Evolutionary conservation across 179 eudicot genomes (phyloP).

Genomic region (Camellia oleifera): DNA sequence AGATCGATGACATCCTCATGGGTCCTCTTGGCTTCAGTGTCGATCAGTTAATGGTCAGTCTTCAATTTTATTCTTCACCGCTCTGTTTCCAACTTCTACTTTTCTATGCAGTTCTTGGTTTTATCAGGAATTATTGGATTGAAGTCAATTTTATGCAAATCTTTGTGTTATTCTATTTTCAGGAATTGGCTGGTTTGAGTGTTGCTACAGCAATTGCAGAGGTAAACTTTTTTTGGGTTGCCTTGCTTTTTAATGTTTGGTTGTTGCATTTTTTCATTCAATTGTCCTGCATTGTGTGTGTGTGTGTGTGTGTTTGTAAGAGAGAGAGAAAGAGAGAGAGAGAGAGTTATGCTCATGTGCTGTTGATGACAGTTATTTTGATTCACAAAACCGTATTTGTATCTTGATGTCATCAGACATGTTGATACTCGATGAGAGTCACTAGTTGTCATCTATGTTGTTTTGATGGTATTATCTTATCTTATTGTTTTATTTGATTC

Average conservation of each 20-base stretch:
- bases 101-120: neutral
- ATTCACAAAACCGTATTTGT: too few relatives aligned
- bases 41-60: constrained; percentile 85
- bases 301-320: too few relatives aligned
- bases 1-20: constrained; percentile 82
- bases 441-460: neutral
- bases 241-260: neutral
- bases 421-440: neutral
- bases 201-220: constrained; percentile 90
- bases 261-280: neutral
- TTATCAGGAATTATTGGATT: neutral
- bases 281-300: neutral
- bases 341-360: too few relatives aligned
- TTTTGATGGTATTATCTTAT: neutral
- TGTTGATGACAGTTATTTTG: too few relatives aligned
- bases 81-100: neutral
- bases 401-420: too few relatives aligned
- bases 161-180: constrained; percentile 3
- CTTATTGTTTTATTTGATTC: neutral
- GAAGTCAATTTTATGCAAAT: neutral
- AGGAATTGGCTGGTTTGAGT: constrained; percentile 98
- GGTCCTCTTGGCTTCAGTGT: constrained; percentile 93
- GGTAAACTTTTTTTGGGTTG: constrained; percentile 37
- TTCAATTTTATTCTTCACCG: neutral
- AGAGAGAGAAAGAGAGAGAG: too few relatives aligned